Conservation (phyloP, 352 stramenopile species). For the Globisporangium takayamanum region DNA sequence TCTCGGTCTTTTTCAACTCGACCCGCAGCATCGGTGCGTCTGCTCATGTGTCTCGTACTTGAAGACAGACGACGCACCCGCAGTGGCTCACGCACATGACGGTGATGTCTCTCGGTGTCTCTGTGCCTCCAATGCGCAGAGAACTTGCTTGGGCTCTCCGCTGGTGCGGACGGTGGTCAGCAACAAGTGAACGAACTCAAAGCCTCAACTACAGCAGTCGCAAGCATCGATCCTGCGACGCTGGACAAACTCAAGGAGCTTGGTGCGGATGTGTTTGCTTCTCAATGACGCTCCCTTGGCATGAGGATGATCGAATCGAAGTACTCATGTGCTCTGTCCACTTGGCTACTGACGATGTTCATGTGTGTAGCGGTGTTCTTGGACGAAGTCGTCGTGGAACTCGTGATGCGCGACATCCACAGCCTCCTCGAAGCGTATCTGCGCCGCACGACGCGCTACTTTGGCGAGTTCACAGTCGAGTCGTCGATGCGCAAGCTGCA, state of each 20-base stretch:
- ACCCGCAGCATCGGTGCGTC: slow-evolving; percentile 52
- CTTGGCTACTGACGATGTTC: not conserved
- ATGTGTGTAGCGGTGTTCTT: slow-evolving; percentile 53
- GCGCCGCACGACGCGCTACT: slow-evolving; percentile 41
- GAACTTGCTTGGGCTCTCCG: slow-evolving; percentile 44
- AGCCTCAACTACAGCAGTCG: not conserved
- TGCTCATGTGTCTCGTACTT: too few species aligned
- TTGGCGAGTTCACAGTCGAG: slow-evolving; percentile 58
- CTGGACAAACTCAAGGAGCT: slow-evolving; percentile 47
- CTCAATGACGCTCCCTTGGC: not conserved
- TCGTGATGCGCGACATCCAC: slow-evolving; percentile 74
- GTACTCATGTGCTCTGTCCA: too few species aligned
- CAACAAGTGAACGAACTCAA: slow-evolving; percentile 46
- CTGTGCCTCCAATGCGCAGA: slow-evolving; percentile 19
- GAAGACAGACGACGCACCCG: too few species aligned
- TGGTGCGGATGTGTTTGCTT: slow-evolving; percentile 21
- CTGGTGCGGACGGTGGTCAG: slow-evolving; percentile 45
- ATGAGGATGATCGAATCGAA: not conserved
- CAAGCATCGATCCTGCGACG: slow-evolving; percentile 21
- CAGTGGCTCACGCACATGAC: not conserved
- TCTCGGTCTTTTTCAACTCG: slow-evolving; percentile 71
- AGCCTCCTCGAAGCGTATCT: slow-evolving; percentile 61
- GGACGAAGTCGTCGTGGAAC: slow-evolving; percentile 71
- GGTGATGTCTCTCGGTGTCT: not conserved
- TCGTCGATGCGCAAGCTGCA: slow-evolving; percentile 23